Evolutionary conservation across 179 eudicot genomes (phyloP).

Genomic region (Pouteria campechiana): DNA sequence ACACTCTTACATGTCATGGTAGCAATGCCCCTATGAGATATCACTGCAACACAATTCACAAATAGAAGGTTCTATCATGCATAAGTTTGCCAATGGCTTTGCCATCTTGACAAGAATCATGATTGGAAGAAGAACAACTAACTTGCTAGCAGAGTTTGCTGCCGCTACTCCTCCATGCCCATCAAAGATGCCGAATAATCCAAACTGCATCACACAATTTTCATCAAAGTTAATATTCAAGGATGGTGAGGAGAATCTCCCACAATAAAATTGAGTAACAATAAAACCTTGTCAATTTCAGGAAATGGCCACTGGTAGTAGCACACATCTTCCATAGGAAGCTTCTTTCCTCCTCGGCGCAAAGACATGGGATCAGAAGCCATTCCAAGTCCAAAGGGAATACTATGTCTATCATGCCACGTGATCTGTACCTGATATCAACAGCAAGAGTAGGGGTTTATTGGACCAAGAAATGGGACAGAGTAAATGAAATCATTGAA

Average conservation of each 20-base stretch:
- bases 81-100: too few relatives aligned
- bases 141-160: constrained; percentile 87
- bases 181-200: constrained; percentile 88
- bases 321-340: constrained; percentile 94
- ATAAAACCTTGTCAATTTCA: constrained; percentile 66
- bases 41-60: too few relatives aligned
- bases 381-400: constrained; percentile 78
- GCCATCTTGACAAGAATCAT: too few relatives aligned
- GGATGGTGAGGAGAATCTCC: neutral
- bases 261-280: neutral
- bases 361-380: constrained; percentile 90
- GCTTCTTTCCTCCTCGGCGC: constrained; percentile 83
- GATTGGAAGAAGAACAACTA: constrained; percentile 27
- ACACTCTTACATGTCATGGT: too few relatives aligned
- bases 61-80: too few relatives aligned
- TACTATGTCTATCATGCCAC: constrained; percentile 29
- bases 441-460: neutral
- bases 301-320: constrained; percentile 82
- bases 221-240: neutral
- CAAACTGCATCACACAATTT: constrained; percentile 52
- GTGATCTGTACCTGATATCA: constrained; percentile 67
- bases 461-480: too few relatives aligned
- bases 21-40: too few relatives aligned
- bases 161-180: constrained; percentile 96
- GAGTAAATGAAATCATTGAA: too few relatives aligned